Evolutionary conservation across 768 basidiomycete genomes (phyloP), one percentile per base, ranked within the genome.

Genomic region (Tricholoma hemisulphureum): DNA sequence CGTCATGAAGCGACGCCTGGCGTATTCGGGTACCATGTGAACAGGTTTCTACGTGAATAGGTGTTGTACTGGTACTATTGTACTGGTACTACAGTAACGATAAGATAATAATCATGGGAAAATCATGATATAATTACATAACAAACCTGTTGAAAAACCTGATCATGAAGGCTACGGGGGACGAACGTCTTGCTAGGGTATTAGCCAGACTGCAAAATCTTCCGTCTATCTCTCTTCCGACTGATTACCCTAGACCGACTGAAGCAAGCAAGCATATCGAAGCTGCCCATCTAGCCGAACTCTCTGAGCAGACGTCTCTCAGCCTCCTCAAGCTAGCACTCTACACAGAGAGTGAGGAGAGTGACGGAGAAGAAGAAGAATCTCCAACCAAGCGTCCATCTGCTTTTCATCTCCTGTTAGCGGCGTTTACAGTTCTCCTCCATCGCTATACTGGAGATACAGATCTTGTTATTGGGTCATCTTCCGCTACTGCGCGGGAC

Each of bases 401-500:
- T 2, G 88, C 91, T 0, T 98, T 95, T 69, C 94, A 98, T 67
- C 79, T 98, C 23, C 83, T 98, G 45, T 80, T 98, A 41, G 84
- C 97, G n/a, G 89, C 96, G 0, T 97, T 99, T 74, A 82, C 85
- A 10, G 88, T 96, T 20, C 79, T 98, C 51, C 77, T 99, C 11
- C 94, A 98, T 75, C 82, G 96, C 39, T 97, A 94, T 75, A 98
- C 97, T 0, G 95, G 92, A 37, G 97, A 99, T 69, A 95, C 87
- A 24, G 94, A 97, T 65, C 80, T 99, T 60, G 82, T 97, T 57
- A 89, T 99, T 66, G 94, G 90, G 32, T 92, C 91, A 3, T 95
- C 93, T 14, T 88, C 92, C 23, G 85, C 90, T 2, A 76, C 82
- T 5, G 83, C 84, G 6, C 82, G 83, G 23, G 85, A 90, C 58